These are phyloP conservation scores for Ricinus communis DNA, from an alignment of 345 rosid genomes.

Conservation along the genomic window DNA sequence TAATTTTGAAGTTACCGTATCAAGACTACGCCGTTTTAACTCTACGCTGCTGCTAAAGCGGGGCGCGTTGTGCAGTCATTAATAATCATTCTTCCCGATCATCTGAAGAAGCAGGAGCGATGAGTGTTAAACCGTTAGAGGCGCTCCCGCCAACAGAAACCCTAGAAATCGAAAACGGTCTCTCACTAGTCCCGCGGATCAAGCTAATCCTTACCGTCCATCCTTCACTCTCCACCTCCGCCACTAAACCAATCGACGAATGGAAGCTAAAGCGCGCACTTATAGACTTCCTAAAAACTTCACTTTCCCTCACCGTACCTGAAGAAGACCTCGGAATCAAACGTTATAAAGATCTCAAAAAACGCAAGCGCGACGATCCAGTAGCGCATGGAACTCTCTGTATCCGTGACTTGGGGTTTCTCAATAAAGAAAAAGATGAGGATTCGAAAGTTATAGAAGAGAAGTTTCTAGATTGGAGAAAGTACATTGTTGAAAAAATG, in stretches of 20 bases:
- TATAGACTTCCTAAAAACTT: slow-evolving; percentile 54
- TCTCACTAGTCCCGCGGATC: slow-evolving; percentile 64
- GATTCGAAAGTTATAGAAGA: slow-evolving; percentile 52
- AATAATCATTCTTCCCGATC: not conserved
- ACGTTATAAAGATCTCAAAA: slow-evolving; percentile 74
- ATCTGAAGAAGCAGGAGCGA: not conserved
- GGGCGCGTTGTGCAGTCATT: not conserved
- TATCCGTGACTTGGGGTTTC: slow-evolving; percentile 79
- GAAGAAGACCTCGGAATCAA: slow-evolving; percentile 65
- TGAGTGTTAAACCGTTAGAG: slow-evolving; percentile 58
- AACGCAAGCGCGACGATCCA: slow-evolving; percentile 83
- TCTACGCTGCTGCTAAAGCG: not conserved
- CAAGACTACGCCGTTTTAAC: not conserved
- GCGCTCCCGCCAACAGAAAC: slow-evolving; percentile 55
- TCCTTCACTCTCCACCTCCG: slow-evolving; percentile 51
- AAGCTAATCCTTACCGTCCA: slow-evolving; percentile 61
- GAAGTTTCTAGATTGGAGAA: slow-evolving; percentile 88
- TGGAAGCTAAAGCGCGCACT: slow-evolving; percentile 86
- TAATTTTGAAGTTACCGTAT: not conserved
- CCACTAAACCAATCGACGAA: slow-evolving; percentile 72
- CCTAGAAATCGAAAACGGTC: slow-evolving; percentile 67
- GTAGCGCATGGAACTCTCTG: slow-evolving; percentile 68
- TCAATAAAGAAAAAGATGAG: slow-evolving; percentile 40
- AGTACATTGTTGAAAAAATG: slow-evolving; percentile 58
- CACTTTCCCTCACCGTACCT: slow-evolving; percentile 50